Percentiles rank a stretch among this genome's conserved stretches.
These are phyloP conservation scores for Boletus subcaerulescens DNA, from an alignment of 768 basidiomycete genomes.

Conservation along the genomic window DNA sequence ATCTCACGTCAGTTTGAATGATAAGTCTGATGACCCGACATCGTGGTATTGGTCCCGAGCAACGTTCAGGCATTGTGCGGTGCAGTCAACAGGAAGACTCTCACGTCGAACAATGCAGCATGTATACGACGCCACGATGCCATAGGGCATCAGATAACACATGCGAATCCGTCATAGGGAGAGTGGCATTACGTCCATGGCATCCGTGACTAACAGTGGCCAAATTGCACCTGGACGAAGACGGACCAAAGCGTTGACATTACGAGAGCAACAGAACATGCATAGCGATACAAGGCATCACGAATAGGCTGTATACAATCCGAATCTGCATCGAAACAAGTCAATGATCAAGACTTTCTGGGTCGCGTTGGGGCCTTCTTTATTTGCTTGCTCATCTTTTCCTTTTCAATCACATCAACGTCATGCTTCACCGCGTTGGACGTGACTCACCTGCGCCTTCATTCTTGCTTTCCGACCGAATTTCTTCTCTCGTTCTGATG, in stretches of 20 bases:
- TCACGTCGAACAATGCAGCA: too few relatives aligned
- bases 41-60: background rate
- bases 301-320: slow-evolving; percentile 9
- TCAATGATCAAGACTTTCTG: slow-evolving; percentile 24
- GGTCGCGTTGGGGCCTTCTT: slow-evolving; percentile 23
- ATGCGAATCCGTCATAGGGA: too few relatives aligned
- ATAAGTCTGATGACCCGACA: background rate
- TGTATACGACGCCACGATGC: too few relatives aligned
- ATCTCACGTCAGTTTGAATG: background rate
- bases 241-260: slow-evolving; percentile 7
- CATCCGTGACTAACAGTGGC: background rate
- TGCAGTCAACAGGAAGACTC: too few relatives aligned
- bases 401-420: slow-evolving; percentile 18
- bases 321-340: background rate
- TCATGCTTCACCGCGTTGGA: background rate
- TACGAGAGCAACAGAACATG: slow-evolving; percentile 6
- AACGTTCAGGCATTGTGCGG: too few relatives aligned
- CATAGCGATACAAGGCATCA: slow-evolving; percentile 16
- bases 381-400: slow-evolving; percentile 29
- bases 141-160: too few relatives aligned
- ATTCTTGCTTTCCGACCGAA: slow-evolving; percentile 39
- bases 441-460: slow-evolving; percentile 37
- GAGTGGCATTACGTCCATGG: background rate
- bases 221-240: background rate
- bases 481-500: slow-evolving; percentile 33